These are phyloP conservation scores for Themeda triandra DNA, from an alignment of 176 grass and related monocot genomes.

Conservation along the genomic window DNA sequence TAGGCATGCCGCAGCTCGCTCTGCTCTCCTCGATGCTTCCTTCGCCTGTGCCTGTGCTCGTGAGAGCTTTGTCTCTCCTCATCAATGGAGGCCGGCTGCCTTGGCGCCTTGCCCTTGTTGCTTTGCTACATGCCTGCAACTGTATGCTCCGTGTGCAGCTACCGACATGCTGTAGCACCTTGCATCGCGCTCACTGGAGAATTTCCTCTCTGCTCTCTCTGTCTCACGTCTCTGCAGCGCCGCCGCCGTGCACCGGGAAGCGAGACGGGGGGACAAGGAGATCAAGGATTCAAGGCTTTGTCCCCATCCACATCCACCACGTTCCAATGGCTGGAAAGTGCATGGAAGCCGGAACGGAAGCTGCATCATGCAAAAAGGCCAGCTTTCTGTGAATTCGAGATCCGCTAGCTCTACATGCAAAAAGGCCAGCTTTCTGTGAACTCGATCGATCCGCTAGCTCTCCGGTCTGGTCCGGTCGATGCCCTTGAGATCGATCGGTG, in stretches of 20 bases:
- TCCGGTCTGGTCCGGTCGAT: neutral
- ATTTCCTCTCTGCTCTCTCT: too few species aligned
- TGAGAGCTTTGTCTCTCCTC: constrained; percentile 13
- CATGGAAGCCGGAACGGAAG: neutral
- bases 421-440: neutral
- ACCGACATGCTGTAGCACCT: neutral
- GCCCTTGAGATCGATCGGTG: too few species aligned
- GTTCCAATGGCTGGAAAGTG: too few species aligned
- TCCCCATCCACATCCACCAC: too few species aligned
- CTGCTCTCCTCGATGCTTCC: neutral
- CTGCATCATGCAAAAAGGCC: neutral
- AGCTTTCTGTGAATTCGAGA: too few species aligned
- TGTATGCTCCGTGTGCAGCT: neutral
- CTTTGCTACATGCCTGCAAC: neutral
- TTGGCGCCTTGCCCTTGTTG: constrained; percentile 48
- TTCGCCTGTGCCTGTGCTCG: neutral
- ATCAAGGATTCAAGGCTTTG: constrained; percentile 41
- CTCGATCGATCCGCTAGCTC: too few species aligned
- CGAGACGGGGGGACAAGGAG: constrained; percentile 48
- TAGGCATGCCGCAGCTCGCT: too few species aligned
- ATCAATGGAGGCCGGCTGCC: constrained; percentile 31
- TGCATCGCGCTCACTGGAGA: neutral
- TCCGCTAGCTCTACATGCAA: too few species aligned
- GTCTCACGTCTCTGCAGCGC: too few species aligned
- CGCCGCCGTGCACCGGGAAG: constrained; percentile 44